Evolutionary conservation across 1,139 yeast genomes (phyloP).

Genomic region (Pneumocystis jirovecii): DNA sequence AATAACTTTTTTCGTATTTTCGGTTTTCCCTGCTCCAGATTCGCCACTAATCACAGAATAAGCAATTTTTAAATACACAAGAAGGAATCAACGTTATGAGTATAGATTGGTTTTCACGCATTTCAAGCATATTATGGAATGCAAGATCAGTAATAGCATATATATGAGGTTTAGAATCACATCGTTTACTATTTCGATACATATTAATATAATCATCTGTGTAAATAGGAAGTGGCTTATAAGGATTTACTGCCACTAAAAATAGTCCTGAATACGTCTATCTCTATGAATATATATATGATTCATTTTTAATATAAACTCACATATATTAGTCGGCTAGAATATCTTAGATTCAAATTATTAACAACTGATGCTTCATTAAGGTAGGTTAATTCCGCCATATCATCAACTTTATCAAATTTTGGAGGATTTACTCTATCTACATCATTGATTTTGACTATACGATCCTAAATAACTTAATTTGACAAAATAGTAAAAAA

Average conservation of each 20-base stretch:
- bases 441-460: conserved; percentile 33
- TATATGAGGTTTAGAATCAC: conserved; percentile 64
- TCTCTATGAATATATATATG: not conserved
- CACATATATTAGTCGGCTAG: conserved; percentile 57
- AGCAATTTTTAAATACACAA: not conserved
- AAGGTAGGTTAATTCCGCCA: conserved; percentile 88
- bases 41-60: conserved; percentile 40
- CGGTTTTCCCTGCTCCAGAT: conserved; percentile 97
- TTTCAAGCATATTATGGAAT: conserved; percentile 54
- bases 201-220: conserved; percentile 40
- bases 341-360: conserved; percentile 63
- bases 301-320: conserved; percentile 5
- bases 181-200: conserved; percentile 32
- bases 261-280: conserved; percentile 66
- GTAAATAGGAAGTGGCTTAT: conserved; percentile 63
- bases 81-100: conserved; percentile 44
- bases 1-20: conserved; percentile 88
- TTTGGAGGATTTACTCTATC: conserved; percentile 73
- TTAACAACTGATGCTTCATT: conserved; percentile 90
- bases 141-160: conserved; percentile 86
- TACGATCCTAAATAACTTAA: conserved; percentile 24
- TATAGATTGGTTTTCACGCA: conserved; percentile 70
- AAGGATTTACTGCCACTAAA: conserved; percentile 91
- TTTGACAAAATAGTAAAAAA: not conserved
- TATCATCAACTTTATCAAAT: conserved; percentile 80